These are phyloP conservation scores for Kodamaea hsintzibuensis DNA, from an alignment of 805 yeast genomes.

Conservation along the genomic window DNA sequence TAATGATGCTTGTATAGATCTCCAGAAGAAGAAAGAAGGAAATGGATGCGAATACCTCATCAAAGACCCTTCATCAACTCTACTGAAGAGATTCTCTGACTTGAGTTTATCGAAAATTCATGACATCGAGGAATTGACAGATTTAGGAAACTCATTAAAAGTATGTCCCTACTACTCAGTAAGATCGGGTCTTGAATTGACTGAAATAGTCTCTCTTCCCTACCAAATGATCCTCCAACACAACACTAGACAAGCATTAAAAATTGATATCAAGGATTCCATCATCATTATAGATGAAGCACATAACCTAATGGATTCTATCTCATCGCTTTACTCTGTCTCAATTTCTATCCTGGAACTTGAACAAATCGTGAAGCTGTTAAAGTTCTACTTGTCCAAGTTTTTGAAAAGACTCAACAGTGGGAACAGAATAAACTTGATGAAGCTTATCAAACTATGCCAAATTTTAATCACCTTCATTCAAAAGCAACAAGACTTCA, in stretches of 20 bases:
- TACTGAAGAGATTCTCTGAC: conserved; percentile 50
- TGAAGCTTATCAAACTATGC: conserved; percentile 61
- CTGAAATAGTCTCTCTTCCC: conserved; percentile 83
- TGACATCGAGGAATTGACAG: conserved; percentile 78
- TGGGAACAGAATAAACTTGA: conserved; percentile 67
- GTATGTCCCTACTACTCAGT: conserved; percentile 85
- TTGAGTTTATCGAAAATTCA: conserved; percentile 54
- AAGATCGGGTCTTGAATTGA: conserved; percentile 51
- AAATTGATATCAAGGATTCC: conserved; percentile 59
- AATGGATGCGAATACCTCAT: conserved; percentile 28
- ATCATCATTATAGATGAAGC: conserved; percentile 90
- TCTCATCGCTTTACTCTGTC: conserved; percentile 67
- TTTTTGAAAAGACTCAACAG: conserved; percentile 67
- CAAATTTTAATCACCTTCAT: conserved; percentile 53
- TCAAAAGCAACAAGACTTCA: conserved; percentile 20
- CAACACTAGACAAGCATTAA: conserved; percentile 57
- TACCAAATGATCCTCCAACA: conserved; percentile 74
- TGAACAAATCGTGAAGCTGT: conserved; percentile 41
- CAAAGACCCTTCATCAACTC: conserved; percentile 23
- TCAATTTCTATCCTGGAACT: conserved; percentile 54
- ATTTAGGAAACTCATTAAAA: conserved; percentile 54
- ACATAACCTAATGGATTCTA: conserved; percentile 80
- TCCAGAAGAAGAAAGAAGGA: conserved; percentile 43
- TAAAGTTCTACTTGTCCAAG: conserved; percentile 56
- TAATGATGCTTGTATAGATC: conserved; percentile 79